A percentile compares a stretch with the other conserved stretches of the same genome.
These are phyloP conservation scores for Spencermartinsiella europaea DNA, from an alignment of 805 yeast genomes.

Conservation along the genomic window DNA sequence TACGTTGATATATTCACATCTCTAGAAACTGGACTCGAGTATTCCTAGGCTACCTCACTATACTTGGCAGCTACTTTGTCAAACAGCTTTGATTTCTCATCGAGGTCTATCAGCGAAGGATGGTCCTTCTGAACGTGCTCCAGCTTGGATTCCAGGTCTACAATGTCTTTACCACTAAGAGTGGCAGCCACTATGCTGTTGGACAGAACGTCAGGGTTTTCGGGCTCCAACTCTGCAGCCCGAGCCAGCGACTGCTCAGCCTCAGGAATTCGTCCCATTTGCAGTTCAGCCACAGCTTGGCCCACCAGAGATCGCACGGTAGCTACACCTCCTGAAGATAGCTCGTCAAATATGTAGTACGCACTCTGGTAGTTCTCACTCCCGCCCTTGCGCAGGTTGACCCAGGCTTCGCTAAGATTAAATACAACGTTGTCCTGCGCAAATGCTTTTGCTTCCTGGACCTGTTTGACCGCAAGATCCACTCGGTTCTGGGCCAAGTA, in stretches of 20 bases:
- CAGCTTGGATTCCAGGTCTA: slow-evolving; percentile 44
- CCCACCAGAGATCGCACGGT: slow-evolving; percentile 51
- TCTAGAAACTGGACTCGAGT: no score
- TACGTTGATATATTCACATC: no score
- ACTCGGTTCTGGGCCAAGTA: slow-evolving; percentile 38
- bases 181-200: slow-evolving; percentile 60
- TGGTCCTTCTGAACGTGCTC: slow-evolving; percentile 48
- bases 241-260: slow-evolving; percentile 52
- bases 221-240: slow-evolving; percentile 39
- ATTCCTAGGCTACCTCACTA: slow-evolving; percentile 11
- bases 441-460: slow-evolving; percentile 41
- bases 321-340: slow-evolving; percentile 52
- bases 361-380: slow-evolving; percentile 34
- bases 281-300: slow-evolving; percentile 69
- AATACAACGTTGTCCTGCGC: slow-evolving; percentile 69
- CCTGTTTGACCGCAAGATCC: slow-evolving; percentile 43
- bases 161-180: slow-evolving; percentile 43
- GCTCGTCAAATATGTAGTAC: slow-evolving; percentile 59
- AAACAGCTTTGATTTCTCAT: slow-evolving; percentile 59
- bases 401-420: slow-evolving; percentile 77
- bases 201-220: slow-evolving; percentile 43
- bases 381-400: slow-evolving; percentile 41
- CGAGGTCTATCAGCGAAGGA: slow-evolving; percentile 51
- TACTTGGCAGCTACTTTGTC: slow-evolving; percentile 50
- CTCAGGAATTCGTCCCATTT: slow-evolving; percentile 76